These are phyloP conservation scores for Chalciporus chontae DNA, from an alignment of 768 basidiomycete species.

Conservation along the genomic window DNA sequence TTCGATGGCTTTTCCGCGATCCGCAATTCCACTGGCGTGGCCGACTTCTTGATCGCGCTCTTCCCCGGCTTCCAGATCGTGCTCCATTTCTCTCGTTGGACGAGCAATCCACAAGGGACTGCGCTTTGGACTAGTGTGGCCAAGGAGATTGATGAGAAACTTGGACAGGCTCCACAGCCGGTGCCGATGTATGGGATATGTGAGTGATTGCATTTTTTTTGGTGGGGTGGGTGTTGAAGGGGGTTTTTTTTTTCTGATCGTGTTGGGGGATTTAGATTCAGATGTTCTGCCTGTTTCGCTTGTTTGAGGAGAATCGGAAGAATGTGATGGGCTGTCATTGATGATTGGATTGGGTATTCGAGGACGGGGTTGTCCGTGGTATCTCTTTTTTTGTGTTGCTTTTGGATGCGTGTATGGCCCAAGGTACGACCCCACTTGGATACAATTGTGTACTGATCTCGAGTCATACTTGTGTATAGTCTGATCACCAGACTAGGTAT, in stretches of 20 bases:
- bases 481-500: too few species aligned
- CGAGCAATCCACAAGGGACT: constrained; percentile 11
- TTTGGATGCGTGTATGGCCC: too few species aligned
- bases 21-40: constrained; percentile 15
- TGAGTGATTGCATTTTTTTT: background rate
- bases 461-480: too few species aligned
- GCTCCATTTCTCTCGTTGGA: background rate
- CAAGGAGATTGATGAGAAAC: constrained; percentile 12
- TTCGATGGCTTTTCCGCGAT: constrained; percentile 18
- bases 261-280: background rate
- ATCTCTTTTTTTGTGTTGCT: too few species aligned
- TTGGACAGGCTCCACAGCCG: constrained; percentile 11
- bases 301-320: too few species aligned
- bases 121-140: constrained; percentile 21
- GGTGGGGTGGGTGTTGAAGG: background rate
- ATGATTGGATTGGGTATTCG: too few species aligned
- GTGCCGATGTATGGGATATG: background rate
- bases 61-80: constrained; percentile 10
- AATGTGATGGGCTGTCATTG: too few species aligned
- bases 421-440: too few species aligned
- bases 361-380: too few species aligned
- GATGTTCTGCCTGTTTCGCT: background rate
- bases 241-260: background rate
- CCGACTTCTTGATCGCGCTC: constrained; percentile 15
- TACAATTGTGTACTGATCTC: too few species aligned